Conservation (phyloP, 768 basidiomycete genomes). For the Lyophyllum atratum region DNA sequence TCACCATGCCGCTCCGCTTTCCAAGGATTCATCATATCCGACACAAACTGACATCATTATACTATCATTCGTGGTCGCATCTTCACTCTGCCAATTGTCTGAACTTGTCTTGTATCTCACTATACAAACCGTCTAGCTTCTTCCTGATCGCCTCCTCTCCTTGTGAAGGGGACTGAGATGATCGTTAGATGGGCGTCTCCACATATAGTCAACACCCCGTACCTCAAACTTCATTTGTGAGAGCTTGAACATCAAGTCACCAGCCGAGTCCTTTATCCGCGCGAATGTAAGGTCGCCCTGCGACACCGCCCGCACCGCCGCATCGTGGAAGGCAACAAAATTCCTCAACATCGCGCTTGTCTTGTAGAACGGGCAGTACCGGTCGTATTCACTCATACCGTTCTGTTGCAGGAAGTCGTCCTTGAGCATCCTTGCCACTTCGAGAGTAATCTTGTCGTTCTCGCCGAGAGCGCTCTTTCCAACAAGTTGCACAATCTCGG, state of each 20-base stretch:
- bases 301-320: constrained; percentile 83
- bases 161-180: constrained; percentile 79
- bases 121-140: constrained; percentile 79
- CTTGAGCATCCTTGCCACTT: constrained; percentile 96
- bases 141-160: constrained; percentile 81
- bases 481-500: constrained; percentile 99
- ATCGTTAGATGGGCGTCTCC: constrained; percentile 8
- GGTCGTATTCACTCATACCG: constrained; percentile 97
- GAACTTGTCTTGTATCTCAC: constrained; percentile 93
- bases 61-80: neutral
- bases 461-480: constrained; percentile 98
- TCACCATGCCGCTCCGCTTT: neutral
- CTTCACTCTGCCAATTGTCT: constrained; percentile 77
- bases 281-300: constrained; percentile 83
- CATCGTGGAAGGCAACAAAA: constrained; percentile 92
- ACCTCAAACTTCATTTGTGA: constrained; percentile 99
- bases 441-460: constrained; percentile 96
- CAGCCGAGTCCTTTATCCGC: constrained; percentile 82
- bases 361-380: constrained; percentile 99
- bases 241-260: constrained; percentile 94
- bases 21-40: constrained; percentile 7
- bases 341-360: constrained; percentile 94
- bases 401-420: constrained; percentile 98
- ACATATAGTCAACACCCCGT: constrained; percentile 20
- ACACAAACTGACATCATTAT: constrained; percentile 3